Evolutionary conservation across 257 asterid genomes (phyloP).

Genomic region (Solanum paucissectum): DNA sequence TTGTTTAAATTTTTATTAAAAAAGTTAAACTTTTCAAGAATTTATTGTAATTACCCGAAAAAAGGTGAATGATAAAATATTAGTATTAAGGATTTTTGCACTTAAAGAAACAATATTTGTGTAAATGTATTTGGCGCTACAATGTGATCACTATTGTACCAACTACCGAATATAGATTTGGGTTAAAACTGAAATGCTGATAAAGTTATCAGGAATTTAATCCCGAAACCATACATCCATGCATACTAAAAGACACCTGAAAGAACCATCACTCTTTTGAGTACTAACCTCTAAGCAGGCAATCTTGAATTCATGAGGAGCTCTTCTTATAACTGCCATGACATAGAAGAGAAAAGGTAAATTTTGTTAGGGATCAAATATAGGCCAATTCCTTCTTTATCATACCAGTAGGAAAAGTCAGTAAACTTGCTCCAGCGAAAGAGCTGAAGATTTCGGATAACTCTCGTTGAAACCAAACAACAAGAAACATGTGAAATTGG

Average conservation of each 20-base stretch:
- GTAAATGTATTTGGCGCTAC: neutral
- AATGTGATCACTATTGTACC: neutral
- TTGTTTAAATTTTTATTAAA: neutral
- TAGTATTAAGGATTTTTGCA: neutral
- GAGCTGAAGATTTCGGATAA: neutral
- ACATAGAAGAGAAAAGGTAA: neutral
- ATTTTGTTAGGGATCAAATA: slow-evolving; percentile 1
- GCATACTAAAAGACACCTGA: neutral
- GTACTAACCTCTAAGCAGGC: slow-evolving; percentile 94
- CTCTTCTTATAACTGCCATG: slow-evolving; percentile 84
- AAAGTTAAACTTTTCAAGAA: neutral
- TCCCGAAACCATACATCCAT: neutral
- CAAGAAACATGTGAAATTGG: neutral
- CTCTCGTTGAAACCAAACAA: neutral
- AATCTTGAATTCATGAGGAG: slow-evolving; percentile 97
- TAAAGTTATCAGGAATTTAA: neutral
- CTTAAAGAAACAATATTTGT: neutral
- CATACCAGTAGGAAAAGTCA: neutral
- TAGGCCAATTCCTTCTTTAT: neutral
- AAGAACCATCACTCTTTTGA: neutral
- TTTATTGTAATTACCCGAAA: neutral
- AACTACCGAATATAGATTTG: neutral
- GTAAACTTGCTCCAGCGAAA: neutral
- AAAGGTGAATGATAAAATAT: neutral
- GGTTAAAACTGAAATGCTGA: neutral